A percentile compares a stretch with the other conserved stretches of the same genome.
Conservation (phyloP, 179 eudicot genomes). For the Corrigiola litoralis region DNA sequence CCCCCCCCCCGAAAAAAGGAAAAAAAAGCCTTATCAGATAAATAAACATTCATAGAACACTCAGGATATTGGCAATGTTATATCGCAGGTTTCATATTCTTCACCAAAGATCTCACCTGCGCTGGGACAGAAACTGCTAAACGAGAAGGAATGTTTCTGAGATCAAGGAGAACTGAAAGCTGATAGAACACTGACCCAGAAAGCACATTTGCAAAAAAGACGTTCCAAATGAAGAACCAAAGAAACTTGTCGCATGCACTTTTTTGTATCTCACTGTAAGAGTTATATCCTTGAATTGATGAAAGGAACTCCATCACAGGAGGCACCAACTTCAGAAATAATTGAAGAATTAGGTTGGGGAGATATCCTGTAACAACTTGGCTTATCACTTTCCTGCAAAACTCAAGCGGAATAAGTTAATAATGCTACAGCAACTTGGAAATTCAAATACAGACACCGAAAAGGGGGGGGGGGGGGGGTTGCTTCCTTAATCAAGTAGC, state of each 20-base stretch:
- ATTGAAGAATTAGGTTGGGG: conserved; percentile 82
- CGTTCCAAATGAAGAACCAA: conserved; percentile 84
- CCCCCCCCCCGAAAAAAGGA: no score
- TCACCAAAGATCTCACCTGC: conserved; percentile 44
- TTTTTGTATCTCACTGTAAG: conserved; percentile 76
- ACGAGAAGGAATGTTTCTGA: conserved; percentile 60
- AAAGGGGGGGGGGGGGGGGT: background rate
- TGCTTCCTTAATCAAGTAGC: background rate
- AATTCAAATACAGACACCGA: background rate
- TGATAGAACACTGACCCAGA: conserved; percentile 71
- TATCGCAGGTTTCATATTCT: background rate
- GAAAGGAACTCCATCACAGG: conserved; percentile 81
- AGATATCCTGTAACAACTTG: conserved; percentile 86
- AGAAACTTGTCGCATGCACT: conserved; percentile 82
- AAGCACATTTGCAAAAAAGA: conserved; percentile 85
- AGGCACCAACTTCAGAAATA: conserved; percentile 63
- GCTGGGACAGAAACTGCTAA: conserved; percentile 93
- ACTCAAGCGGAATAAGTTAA: conserved; percentile 1
- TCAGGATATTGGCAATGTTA: background rate
- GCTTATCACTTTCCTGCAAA: conserved; percentile 58
- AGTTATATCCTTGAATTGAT: conserved; percentile 80
- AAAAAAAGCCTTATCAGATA: no score
- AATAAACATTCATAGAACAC: background rate
- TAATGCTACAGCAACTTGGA: background rate
- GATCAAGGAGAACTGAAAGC: conserved; percentile 61